These are phyloP conservation scores for Starmerella apicola DNA, from an alignment of 805 yeast genomes.

Conservation along the genomic window DNA sequence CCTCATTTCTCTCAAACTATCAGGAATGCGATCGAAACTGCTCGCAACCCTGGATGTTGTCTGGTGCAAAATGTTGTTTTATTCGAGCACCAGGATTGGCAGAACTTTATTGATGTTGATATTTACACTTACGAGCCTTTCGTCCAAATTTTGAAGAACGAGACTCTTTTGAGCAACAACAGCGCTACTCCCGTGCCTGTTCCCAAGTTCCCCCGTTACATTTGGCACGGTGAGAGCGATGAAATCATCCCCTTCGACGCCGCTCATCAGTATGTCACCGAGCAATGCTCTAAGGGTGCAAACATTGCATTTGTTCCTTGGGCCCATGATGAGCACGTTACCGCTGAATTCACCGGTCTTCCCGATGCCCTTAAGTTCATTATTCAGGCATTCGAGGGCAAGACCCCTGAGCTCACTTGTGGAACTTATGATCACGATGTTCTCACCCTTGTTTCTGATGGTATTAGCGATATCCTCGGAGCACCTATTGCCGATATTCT, in stretches of 20 bases:
- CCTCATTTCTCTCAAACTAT: neutral
- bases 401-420: slow-evolving; percentile 1
- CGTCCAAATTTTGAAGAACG: slow-evolving; percentile 7
- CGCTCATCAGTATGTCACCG: slow-evolving; percentile 11
- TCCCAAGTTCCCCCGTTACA: slow-evolving; percentile 20
- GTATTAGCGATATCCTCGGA: slow-evolving; percentile 1
- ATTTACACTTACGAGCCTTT: slow-evolving; percentile 11
- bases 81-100: neutral
- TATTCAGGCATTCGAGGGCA: slow-evolving; percentile 4
- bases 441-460: slow-evolving; percentile 1
- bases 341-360: slow-evolving; percentile 6
- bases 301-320: slow-evolving; percentile 8
- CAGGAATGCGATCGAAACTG: neutral
- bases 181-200: slow-evolving; percentile 12
- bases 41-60: neutral
- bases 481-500: slow-evolving; percentile 1
- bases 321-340: slow-evolving; percentile 7
- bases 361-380: slow-evolving; percentile 14
- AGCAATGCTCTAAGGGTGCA: slow-evolving; percentile 11
- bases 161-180: slow-evolving; percentile 3
- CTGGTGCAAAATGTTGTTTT: neutral
- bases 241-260: slow-evolving; percentile 17
- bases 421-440: neutral
- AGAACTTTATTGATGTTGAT: slow-evolving; percentile 9
- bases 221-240: slow-evolving; percentile 21